Base-by-base conservation (phyloP, 306 rosid genomes). In the Cicer pinnatifidum region DNA sequence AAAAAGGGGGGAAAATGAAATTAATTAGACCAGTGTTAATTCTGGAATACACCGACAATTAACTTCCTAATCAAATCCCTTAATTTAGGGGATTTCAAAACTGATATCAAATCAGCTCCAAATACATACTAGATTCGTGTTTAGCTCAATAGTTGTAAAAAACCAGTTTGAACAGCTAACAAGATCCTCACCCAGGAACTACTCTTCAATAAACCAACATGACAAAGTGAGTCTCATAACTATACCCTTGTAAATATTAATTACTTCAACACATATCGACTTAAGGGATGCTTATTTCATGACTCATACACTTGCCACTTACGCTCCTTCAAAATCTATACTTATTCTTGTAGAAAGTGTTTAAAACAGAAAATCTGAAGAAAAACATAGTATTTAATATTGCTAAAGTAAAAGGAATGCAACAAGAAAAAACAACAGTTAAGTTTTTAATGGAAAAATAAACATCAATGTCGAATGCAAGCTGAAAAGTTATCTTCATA, bases 131-230 rank as follows among this genome's bases (percentile, higher is more conserved):
- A 75, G 5, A 63, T 8, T 45, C 63, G 62, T 7, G 66, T 56
- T 56, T 33, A 67, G 56, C 56, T 46, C 57, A 20, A 44, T 16
- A 43, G 45, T 43, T 17, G 19, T 35, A 40, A 70, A 20, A 43
- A 28, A 53, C 13, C 5, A 54, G 44, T 9, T 19, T 43, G 23
- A 79, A 54, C 12, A 54, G 61, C 73, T 41, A 61, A 53, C 6
- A 11, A 59, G 64, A 63, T 44, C 72, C 43, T 63, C 12, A 37
- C 23, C 72, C 76, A 60, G 67, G 38, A 65, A 72, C 35, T 19
- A 73, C 15, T 67, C 71, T 64, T 65, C 75, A 54, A 15, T 19
- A 19, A 58, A 73, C 43, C 69, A 57, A 39, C 40, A 58, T 6
- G 41, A 16, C 46, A 33, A 33, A 62, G 11, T 7, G 38, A 66